phyloP scores from a whole-genome alignment of 345 rosid species.

The Acer negundo region DNA sequence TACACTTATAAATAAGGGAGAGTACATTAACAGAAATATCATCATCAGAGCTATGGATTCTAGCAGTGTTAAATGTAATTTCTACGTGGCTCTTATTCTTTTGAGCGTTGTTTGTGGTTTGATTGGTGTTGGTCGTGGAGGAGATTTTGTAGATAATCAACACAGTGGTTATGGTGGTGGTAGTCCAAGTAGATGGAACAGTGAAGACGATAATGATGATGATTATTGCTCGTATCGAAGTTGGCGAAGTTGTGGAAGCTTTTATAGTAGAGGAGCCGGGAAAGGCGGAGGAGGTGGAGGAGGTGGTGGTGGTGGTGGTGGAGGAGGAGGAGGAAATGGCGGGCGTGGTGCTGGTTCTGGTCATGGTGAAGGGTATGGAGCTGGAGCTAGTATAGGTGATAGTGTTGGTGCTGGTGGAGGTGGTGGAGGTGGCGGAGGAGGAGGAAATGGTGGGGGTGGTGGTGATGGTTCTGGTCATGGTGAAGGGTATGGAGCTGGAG shows the following conservation, averaged over 20 bases:
- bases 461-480: constrained; percentile 38
- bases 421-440: constrained; percentile 38
- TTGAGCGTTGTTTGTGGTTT: constrained; percentile 29
- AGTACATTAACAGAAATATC: neutral
- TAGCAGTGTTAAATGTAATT: constrained; percentile 13
- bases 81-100: constrained; percentile 31
- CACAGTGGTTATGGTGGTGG: constrained; percentile 22
- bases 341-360: constrained; percentile 37
- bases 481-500: constrained; percentile 31
- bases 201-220: constrained; percentile 24
- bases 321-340: constrained; percentile 29
- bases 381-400: constrained; percentile 18
- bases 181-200: constrained; percentile 17
- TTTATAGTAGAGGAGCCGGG: constrained; percentile 30
- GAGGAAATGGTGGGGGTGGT: constrained; percentile 30
- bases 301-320: constrained; percentile 39
- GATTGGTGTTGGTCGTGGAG: constrained; percentile 24
- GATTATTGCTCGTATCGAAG: constrained; percentile 34
- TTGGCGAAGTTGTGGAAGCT: constrained; percentile 61
- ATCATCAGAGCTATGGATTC: constrained; percentile 25
- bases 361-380: constrained; percentile 35
- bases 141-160: constrained; percentile 16
- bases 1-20: constrained; percentile 31
- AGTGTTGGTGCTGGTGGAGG: constrained; percentile 22
- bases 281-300: constrained; percentile 4